Conservation (phyloP, 164 flowering plant genomes). For the Hamamelis virginiana region DNA sequence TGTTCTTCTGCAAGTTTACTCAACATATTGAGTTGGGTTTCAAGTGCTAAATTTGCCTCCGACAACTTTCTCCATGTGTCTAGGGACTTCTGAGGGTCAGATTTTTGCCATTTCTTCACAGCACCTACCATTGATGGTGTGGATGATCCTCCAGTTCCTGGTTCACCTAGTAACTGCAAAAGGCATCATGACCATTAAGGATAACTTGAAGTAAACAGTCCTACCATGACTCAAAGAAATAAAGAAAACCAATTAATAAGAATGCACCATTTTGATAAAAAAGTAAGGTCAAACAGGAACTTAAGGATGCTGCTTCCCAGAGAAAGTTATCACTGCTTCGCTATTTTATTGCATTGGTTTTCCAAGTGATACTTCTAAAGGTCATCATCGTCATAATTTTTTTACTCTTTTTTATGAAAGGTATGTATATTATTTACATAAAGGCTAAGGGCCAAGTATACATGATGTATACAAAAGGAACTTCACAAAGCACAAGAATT, state of each 20-base stretch:
- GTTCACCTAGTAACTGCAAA: conserved; percentile 89
- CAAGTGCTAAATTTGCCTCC: conserved; percentile 76
- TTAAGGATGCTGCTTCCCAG: background rate
- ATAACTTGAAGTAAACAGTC: conserved; percentile 8
- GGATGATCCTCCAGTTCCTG: conserved; percentile 98
- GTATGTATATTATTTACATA: too few species aligned
- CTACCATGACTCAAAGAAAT: background rate
- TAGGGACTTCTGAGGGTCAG: conserved; percentile 68
- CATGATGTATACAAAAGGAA: too few species aligned
- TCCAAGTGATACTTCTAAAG: background rate
- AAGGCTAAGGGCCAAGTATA: too few species aligned
- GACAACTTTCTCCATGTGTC: conserved; percentile 77
- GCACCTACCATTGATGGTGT: conserved; percentile 99
- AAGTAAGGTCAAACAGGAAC: background rate
- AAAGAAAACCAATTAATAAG: background rate
- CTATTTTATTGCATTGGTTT: background rate
- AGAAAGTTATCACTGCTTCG: background rate
- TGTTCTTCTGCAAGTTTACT: conserved; percentile 62
- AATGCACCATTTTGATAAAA: background rate
- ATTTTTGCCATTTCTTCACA: conserved; percentile 91
- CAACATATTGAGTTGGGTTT: conserved; percentile 52
- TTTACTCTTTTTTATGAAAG: too few species aligned
- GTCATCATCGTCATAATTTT: too few species aligned
- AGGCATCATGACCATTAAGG: conserved; percentile 1
- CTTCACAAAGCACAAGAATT: too few species aligned